Percentiles rank a stretch among this genome's conserved stretches.
These are phyloP conservation scores for Wickerhamomyces xylosicus DNA, from an alignment of 805 yeast genomes.

Conservation along the genomic window DNA sequence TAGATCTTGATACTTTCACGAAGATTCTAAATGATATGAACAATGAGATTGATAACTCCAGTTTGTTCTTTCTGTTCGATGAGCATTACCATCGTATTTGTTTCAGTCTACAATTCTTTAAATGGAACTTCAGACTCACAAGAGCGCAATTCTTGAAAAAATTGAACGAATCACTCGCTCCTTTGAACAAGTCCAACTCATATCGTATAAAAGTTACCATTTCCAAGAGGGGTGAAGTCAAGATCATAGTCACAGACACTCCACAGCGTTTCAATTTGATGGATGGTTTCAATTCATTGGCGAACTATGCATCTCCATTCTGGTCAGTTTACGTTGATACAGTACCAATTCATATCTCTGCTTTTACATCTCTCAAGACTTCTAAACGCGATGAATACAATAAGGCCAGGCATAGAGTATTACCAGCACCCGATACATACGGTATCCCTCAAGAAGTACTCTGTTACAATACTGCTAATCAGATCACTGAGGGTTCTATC, in stretches of 20 bases:
- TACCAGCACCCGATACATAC: constrained; percentile 15
- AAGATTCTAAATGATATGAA: constrained; percentile 6
- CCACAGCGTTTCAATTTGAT: constrained; percentile 22
- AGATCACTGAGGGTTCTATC: constrained; percentile 73
- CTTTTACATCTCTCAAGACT: constrained; percentile 84
- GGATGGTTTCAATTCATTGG: constrained; percentile 17
- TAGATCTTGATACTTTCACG: constrained; percentile 7
- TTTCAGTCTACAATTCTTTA: constrained; percentile 44
- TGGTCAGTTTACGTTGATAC: constrained; percentile 62
- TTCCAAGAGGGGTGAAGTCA: constrained; percentile 24
- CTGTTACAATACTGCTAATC: constrained; percentile 46
- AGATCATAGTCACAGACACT: constrained; percentile 24
- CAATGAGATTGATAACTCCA: constrained; percentile 8
- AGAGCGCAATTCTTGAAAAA: constrained; percentile 30
- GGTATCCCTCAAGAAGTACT: constrained; percentile 56
- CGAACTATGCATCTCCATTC: constrained; percentile 18
- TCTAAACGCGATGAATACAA: constrained; percentile 58
- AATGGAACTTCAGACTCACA: constrained; percentile 34
- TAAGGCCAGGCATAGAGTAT: constrained; percentile 43
- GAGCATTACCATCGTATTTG: constrained; percentile 55
- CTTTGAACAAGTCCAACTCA: constrained; percentile 22
- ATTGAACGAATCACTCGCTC: constrained; percentile 26
- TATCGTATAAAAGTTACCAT: constrained; percentile 40
- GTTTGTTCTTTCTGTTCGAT: constrained; percentile 46
- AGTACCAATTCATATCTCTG: constrained; percentile 43